These are phyloP conservation scores for Silene vulgaris DNA, from an alignment of 179 eudicot species.

Conservation along the genomic window DNA sequence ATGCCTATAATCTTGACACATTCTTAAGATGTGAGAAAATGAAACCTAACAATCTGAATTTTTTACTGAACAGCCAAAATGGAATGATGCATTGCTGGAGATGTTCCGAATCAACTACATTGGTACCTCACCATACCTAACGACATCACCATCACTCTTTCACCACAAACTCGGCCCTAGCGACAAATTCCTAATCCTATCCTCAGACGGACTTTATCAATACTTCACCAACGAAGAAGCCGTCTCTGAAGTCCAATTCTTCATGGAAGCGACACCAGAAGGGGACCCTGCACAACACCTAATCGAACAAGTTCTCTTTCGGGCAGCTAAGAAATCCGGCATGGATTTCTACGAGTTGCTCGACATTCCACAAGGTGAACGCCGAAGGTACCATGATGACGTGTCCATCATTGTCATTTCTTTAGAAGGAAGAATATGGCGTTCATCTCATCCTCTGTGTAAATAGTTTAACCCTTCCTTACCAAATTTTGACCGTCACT, in stretches of 20 bases:
- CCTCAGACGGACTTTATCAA: slow-evolving; percentile 93
- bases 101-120: slow-evolving; percentile 76
- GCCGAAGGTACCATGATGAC: slow-evolving; percentile 79
- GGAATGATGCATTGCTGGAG: slow-evolving; percentile 78
- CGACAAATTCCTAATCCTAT: slow-evolving; percentile 69
- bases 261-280: slow-evolving; percentile 63
- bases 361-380: slow-evolving; percentile 85
- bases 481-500: slow-evolving; percentile 26
- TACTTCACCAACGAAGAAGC: slow-evolving; percentile 87
- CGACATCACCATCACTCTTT: slow-evolving; percentile 55
- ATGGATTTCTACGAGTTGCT: slow-evolving; percentile 74
- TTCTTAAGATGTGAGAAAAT: no score
- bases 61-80: slow-evolving; percentile 57
- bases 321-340: slow-evolving; percentile 92
- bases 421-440: slow-evolving; percentile 72
- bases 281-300: slow-evolving; percentile 97
- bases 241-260: slow-evolving; percentile 57
- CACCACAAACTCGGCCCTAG: slow-evolving; percentile 64
- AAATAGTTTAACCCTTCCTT: slow-evolving; percentile 25
- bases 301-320: slow-evolving; percentile 73
- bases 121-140: slow-evolving; percentile 70
- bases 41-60: no score
- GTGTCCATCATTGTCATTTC: slow-evolving; percentile 72
- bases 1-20: neutral
- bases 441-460: slow-evolving; percentile 46